These are phyloP conservation scores for Podila horticola DNA, from an alignment of 192 early-diverging fungal species.

Conservation along the genomic window DNA sequence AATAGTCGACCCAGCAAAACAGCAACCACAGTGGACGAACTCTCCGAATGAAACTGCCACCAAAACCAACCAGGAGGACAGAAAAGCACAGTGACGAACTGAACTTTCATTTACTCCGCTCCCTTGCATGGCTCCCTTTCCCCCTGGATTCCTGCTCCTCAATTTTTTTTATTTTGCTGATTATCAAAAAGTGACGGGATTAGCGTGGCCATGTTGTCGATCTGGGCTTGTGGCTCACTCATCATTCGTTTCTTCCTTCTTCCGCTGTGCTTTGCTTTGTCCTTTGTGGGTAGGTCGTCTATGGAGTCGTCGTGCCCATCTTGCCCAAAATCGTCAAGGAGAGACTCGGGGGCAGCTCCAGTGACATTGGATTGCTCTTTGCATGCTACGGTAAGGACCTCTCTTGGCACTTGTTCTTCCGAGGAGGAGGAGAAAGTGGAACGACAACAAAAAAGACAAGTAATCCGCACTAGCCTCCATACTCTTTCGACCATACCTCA, in stretches of 20 bases:
- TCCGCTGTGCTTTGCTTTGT: constrained; percentile 37
- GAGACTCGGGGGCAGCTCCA: constrained; percentile 62
- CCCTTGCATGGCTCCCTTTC: too few relatives aligned
- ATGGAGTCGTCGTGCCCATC: constrained; percentile 78
- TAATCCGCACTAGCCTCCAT: too few relatives aligned
- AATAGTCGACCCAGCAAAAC: too few relatives aligned
- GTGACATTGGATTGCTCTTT: constrained; percentile 74
- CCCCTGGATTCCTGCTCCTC: too few relatives aligned
- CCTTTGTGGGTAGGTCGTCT: constrained; percentile 66
- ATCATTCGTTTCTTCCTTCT: not conserved
- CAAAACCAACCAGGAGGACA: too few relatives aligned
- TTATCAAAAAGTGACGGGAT: constrained; percentile 2
- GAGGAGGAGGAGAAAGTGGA: not conserved
- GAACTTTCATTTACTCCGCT: too few relatives aligned
- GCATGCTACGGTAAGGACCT: constrained; percentile 69
- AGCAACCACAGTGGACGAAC: too few relatives aligned
- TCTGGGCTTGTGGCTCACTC: too few relatives aligned
- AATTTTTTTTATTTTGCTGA: constrained; percentile 7
- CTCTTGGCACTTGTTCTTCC: not conserved
- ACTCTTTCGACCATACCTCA: too few relatives aligned
- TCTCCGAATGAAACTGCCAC: too few relatives aligned
- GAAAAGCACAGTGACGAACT: too few relatives aligned
- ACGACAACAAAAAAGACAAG: not conserved
- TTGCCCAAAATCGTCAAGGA: constrained; percentile 74
- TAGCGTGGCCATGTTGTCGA: too few relatives aligned